phyloP scores from a whole-genome alignment of 139 green algal genomes.

The Micromonas pusilla region DNA sequence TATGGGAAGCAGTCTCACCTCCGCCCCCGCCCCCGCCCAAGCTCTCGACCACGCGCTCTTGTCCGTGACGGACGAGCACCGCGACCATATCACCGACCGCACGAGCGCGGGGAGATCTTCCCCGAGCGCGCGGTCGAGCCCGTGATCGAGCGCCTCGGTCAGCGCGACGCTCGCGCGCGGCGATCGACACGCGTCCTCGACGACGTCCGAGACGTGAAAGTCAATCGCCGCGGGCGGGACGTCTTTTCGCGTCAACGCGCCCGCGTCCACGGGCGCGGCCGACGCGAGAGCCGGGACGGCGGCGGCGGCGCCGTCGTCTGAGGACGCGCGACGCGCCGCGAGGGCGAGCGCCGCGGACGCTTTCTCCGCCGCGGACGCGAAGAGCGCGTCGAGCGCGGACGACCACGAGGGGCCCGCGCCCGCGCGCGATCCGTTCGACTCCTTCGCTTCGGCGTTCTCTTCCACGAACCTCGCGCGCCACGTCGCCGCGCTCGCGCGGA shows the following conservation, averaged over 20 bases:
- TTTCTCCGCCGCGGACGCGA: neutral
- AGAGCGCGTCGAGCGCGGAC: neutral
- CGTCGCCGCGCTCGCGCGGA: neutral
- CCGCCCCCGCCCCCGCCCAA: neutral
- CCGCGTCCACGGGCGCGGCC: neutral
- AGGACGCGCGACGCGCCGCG: neutral
- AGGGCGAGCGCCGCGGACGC: neutral
- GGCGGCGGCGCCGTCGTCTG: neutral
- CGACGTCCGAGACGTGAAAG: slow-evolving; percentile 17
- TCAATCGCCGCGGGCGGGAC: slow-evolving; percentile 14
- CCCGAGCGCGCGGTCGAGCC: neutral
- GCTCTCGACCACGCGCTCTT: neutral
- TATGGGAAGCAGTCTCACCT: too few relatives aligned
- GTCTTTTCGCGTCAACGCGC: neutral
- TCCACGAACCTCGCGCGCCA: slow-evolving; percentile 11
- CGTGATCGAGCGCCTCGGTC: neutral
- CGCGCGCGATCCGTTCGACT: too few relatives aligned
- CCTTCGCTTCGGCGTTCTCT: neutral
- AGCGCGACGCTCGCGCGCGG: neutral
- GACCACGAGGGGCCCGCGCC: neutral
- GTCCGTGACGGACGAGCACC: neutral
- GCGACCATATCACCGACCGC: slow-evolving; percentile 1
- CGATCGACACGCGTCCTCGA: neutral
- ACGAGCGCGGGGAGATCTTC: neutral
- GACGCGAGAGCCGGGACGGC: too few relatives aligned